Base-by-base conservation (phyloP, 768 basidiomycete genomes). In the Tephrocybe sp. region DNA sequence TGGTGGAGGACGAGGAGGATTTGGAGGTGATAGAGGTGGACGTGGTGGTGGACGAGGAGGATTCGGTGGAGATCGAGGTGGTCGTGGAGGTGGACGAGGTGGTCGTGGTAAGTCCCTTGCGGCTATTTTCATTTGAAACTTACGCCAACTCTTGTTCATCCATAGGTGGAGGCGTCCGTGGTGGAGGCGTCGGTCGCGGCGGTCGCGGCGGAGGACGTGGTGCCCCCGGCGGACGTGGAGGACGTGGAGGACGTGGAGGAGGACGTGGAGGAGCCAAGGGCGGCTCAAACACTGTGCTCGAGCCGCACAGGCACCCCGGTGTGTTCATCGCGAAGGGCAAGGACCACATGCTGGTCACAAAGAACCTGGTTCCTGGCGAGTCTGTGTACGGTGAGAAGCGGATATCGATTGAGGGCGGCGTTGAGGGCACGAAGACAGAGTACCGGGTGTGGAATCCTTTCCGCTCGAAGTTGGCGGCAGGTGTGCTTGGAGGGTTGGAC, bases 361-460 rank as follows among this genome's bases (percentile, higher is more conserved):
- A 94, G 75, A 98, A 98, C 71, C 82, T 99, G 67, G 93, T 91
- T 34, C 97, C 97, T 1, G 97, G 97, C 40, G 97, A 98, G 66
- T 89, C 90, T 6, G 96, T 99, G 9, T 99, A 99, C 68, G 97
- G 97, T 54, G 97, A 99, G 72, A 99, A 99, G 77, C 81, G 96
- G 65, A 93, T 98, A 70, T 84, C 87, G 14, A 82, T 98, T 63
- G 92, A 94, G 12, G 75, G 77, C 11, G 84, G 78, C 38, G 81
- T 77, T 17, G 89, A 88, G 38, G 87, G 80, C 37, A 89, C 87
- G 53, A 99, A 99, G 75, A 78, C 84, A 58, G 97, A 99, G 73
- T 99, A 98, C 73, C 81, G 97, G 49, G 97, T 99, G 25, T 99
- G 97, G 97, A 99, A 99, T 75, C 97, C 97, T 41, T 99, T 99